Conservation (phyloP, 2,329 filamentous ascomycete species). For the Sclerotinia trifoliorum region DNA sequence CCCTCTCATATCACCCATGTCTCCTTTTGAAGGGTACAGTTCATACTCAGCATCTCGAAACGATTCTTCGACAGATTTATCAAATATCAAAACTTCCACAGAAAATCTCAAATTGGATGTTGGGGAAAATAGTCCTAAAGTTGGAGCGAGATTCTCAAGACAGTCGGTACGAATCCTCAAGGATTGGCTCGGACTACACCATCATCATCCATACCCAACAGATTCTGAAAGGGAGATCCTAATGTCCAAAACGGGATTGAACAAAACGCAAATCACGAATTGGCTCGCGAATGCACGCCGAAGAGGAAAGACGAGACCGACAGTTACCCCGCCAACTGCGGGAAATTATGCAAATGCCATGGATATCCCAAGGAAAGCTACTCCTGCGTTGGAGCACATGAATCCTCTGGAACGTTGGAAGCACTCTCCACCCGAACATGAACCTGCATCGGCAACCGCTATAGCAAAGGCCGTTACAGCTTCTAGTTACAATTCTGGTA, state of each 20-base stretch:
- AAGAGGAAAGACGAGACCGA: constrained; percentile 71
- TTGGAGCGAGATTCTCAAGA: constrained; percentile 73
- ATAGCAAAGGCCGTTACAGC: constrained; percentile 60
- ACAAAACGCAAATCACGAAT: constrained; percentile 80
- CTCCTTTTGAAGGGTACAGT: constrained; percentile 23
- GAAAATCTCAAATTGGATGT: constrained; percentile 59
- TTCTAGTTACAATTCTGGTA: constrained; percentile 52
- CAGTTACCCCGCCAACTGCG: constrained; percentile 66
- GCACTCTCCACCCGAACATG: constrained; percentile 66
- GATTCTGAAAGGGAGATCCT: constrained; percentile 83
- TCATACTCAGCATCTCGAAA: constrained; percentile 23
- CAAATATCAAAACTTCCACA: constrained; percentile 47
- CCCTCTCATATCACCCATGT: constrained; percentile 18
- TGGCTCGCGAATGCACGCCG: constrained; percentile 90
- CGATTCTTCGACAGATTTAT: constrained; percentile 29
- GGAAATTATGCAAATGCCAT: constrained; percentile 62
- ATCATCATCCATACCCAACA: constrained; percentile 80
- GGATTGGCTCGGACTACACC: constrained; percentile 79
- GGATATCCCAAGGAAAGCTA: constrained; percentile 66
- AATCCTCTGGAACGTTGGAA: constrained; percentile 69
- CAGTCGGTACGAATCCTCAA: constrained; percentile 79
- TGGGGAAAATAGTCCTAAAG: constrained; percentile 51
- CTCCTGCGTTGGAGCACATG: constrained; percentile 54
- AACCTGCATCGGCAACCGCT: constrained; percentile 62
- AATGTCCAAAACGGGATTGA: constrained; percentile 75